Evolutionary conservation across 140 eudicot genomes (phyloP).

Genomic region (Senecio squalidus): DNA sequence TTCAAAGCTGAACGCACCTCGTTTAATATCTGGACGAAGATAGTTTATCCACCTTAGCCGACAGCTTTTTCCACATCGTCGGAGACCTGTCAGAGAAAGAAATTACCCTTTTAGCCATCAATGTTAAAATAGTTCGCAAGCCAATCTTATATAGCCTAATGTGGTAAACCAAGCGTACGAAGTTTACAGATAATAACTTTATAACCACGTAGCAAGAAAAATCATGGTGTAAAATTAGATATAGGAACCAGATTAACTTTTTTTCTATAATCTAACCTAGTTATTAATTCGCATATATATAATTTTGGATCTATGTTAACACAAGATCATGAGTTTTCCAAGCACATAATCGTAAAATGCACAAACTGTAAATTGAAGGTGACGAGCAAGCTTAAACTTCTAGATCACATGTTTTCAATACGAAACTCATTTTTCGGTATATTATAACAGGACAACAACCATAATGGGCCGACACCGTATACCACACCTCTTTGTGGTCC

Average conservation of each 20-base stretch:
- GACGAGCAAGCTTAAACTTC: neutral
- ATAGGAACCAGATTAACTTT: neutral
- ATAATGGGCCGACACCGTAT: conserved; percentile 13
- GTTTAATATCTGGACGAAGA: conserved; percentile 65
- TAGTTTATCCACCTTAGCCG: conserved; percentile 76
- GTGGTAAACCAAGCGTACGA: neutral
- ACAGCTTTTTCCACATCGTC: conserved; percentile 82
- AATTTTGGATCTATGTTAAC: neutral
- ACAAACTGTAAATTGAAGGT: neutral
- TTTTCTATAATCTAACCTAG: neutral
- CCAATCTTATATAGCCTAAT: neutral
- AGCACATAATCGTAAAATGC: neutral
- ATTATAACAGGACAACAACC: conserved; percentile 15
- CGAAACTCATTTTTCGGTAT: neutral
- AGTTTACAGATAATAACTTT: too few relatives aligned
- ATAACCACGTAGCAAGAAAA: too few relatives aligned
- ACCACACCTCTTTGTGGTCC: conserved; percentile 29
- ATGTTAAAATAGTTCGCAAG: conserved; percentile 1
- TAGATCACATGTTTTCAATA: neutral
- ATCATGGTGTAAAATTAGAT: neutral
- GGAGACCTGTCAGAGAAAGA: conserved; percentile 43
- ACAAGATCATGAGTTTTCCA: too few relatives aligned
- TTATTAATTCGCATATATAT: conserved; percentile 1
- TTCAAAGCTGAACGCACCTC: conserved; percentile 58
- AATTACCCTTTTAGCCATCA: conserved; percentile 2